phyloP scores from a whole-genome alignment of 495 filamentous ascomycete species.

The Aspergillus bridgeri region DNA sequence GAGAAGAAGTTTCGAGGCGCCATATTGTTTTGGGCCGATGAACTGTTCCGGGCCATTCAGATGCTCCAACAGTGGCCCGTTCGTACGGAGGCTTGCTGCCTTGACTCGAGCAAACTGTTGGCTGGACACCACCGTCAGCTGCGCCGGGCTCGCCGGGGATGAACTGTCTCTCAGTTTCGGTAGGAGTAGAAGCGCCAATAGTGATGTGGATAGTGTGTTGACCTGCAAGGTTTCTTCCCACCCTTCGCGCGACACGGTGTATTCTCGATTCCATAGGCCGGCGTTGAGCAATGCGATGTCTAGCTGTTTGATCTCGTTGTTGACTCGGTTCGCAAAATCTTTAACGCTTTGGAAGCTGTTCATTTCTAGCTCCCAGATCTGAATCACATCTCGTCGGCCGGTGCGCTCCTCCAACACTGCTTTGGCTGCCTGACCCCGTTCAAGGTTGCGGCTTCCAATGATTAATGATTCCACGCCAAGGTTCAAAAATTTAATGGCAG shows the following conservation, averaged over 20 bases:
- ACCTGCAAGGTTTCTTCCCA: conserved; percentile 57
- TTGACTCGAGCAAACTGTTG: conserved; percentile 40
- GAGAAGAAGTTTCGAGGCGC: conserved; percentile 46
- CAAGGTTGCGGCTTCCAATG: conserved; percentile 38
- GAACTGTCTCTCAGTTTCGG: conserved; percentile 39
- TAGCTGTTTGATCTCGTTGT: conserved; percentile 33
- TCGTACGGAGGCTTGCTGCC: conserved; percentile 29
- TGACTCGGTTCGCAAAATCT: conserved; percentile 40
- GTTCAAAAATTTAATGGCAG: conserved; percentile 44
- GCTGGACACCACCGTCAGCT: conserved; percentile 41
- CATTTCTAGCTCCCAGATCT: conserved; percentile 57
- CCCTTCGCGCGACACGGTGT: conserved; percentile 36
- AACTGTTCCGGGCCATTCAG: conserved; percentile 29
- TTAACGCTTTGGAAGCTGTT: conserved; percentile 46
- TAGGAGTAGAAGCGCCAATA: conserved; percentile 54
- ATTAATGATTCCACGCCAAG: conserved; percentile 40
- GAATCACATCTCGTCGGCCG: conserved; percentile 35
- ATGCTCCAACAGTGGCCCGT: conserved; percentile 30
- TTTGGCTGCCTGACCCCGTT: conserved; percentile 46
- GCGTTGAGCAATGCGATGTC: conserved; percentile 48
- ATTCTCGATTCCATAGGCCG: conserved; percentile 39
- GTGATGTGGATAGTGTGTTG: conserved; percentile 55
- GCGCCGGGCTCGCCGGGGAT: conserved; percentile 24
- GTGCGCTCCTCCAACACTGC: conserved; percentile 45
- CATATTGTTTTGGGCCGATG: conserved; percentile 39